Evolutionary conservation across 345 rosid species (phyloP), one percentile per base, ranked within the genome.

Genomic region (Brassica cretica): DNA sequence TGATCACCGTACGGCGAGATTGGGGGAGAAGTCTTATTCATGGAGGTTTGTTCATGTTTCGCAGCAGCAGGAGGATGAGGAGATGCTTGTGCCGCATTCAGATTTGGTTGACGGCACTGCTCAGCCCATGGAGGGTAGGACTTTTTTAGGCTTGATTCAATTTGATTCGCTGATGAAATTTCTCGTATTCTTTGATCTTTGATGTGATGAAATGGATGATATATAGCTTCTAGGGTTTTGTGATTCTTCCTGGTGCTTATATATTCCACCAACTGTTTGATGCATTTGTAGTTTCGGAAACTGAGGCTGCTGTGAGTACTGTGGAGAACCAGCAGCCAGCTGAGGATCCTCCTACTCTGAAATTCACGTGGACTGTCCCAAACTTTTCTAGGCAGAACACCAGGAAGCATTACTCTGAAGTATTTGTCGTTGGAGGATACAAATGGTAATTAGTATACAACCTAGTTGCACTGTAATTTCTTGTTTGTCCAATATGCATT

Each of bases 11-110:
- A 70, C 29, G 39, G 63, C 71, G 86, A 87, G 82, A 25, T 25
- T 25, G 4, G 4, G 27, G 66, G 14, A 51, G 58, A 61, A 68
- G 53, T 75, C 19, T 80, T 18, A 49, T 21, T 68, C 14, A 9
- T 78, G 56, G 53, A 9, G 63, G 71, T 46, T 32, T 59, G 66
- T 63, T 62, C 58, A 55, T 81, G 80, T 49, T 62, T 74, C 12
- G 72, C 78, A 85, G 90, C 91, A 87, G 83, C 96, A 89, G 81
- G 97, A 91, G 73, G 98, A 92, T 16, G 96, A 88, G 82, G 98
- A 90, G 88, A 91, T 95, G 97, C 94, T 93, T 21, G 94, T 91
- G 46, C 97, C 97, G 35, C 88, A 85, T 75, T 83, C 97, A 39
- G 97, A 91, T 83, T 80, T 91, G 89, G 80, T 86, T 29, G 93